Base-by-base conservation (phyloP, 495 filamentous ascomycete genomes). In the Penicillium desertorum region DNA sequence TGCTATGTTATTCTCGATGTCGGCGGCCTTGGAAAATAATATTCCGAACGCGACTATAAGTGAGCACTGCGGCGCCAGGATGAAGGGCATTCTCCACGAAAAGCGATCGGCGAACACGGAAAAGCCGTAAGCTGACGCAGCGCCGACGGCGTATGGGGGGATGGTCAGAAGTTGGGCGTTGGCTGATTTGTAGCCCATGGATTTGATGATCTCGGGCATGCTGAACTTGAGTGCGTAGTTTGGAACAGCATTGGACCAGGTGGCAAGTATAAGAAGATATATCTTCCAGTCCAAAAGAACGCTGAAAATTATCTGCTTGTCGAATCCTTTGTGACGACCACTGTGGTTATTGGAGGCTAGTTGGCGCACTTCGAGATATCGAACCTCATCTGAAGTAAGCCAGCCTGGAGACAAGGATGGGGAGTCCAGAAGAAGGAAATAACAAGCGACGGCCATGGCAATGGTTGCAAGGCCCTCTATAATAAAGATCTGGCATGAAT, bases 401-500 rank as follows among this genome's bases (percentile, higher is more conserved):
- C 63, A 66, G 11, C 20, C n/a, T 8, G 57, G 34, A 19, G 63
- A 66, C 6, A 63, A 44, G 2, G 50, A 49, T 12, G 63, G 63
- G 2, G 60, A 59, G 56, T 66, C 60, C 8, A 62, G 20, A 25
- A 63, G 63, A 19, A 62, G 45, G 10, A 64, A 46, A 55, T 48
- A 62, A n/a, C 52, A 60, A 23, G 51, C 37, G n/a, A 62, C 45
- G 2, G 43, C 59, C 36, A 64, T 41, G 1, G 81, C 2, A 4
- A 88, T 67, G 4, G 69, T 81, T 9, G 80, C 78, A 22, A 79
- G 75, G 16, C 85, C 80, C 48, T 86, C 85, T 10, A 87, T 74
- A 36, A 88, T 83, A 62, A 86, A 86, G 30, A 91, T 89, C 88
- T 47, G 45, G 6, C 16, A 29, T n/a, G 9, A 4, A 16, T 17